A percentile compares a stretch with the other conserved stretches of the same genome.
Conservation (phyloP, 345 rosid species). For the Camelina hispida region DNA sequence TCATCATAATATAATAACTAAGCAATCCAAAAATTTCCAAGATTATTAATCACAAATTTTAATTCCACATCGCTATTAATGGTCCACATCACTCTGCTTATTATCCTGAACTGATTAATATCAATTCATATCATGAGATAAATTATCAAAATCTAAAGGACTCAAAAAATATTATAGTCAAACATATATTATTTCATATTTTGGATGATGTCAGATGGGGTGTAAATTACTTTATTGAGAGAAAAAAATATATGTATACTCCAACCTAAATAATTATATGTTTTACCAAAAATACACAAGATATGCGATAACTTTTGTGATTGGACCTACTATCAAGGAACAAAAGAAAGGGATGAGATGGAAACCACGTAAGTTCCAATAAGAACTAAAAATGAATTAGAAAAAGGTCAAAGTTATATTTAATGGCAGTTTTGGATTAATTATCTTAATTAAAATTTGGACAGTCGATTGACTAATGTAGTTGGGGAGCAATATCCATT, state of each 20-base stretch:
- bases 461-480: slow-evolving; percentile 42
- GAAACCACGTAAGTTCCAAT: slow-evolving; percentile 42
- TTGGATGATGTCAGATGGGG: slow-evolving; percentile 11
- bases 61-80: not conserved
- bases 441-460: slow-evolving; percentile 29
- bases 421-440: slow-evolving; percentile 35
- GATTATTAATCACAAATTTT: slow-evolving; percentile 1
- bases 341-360: slow-evolving; percentile 39
- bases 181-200: not conserved
- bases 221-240: not conserved
- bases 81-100: not conserved
- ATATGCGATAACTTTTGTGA: slow-evolving; percentile 25
- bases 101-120: not conserved
- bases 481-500: slow-evolving; percentile 46
- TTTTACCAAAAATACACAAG: not conserved
- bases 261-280: not conserved
- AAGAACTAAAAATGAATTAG: slow-evolving; percentile 20
- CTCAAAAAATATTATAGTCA: not conserved
- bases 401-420: slow-evolving; percentile 44
- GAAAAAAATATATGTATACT: too few relatives aligned
- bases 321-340: slow-evolving; percentile 33
- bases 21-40: not conserved
- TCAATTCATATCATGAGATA: not conserved
- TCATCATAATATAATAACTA: slow-evolving; percentile 10
- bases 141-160: not conserved